Evolutionary conservation across 495 filamentous ascomycete species (phyloP).

Genomic region (Cudoniella acicularis): DNA sequence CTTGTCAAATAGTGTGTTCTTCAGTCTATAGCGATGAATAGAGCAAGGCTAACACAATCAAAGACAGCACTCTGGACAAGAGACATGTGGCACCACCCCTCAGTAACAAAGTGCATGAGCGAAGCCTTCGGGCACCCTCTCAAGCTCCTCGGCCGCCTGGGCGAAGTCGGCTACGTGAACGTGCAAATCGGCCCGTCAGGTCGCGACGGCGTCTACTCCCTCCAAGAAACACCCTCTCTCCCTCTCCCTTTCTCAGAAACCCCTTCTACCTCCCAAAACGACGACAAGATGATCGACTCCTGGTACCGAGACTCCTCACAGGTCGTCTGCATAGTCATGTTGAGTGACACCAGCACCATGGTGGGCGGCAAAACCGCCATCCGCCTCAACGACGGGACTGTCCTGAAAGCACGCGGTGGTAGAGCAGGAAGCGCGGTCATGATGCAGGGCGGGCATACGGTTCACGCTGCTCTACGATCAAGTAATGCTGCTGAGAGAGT

Average conservation of each 20-base stretch:
- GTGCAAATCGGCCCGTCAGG: conserved; percentile 6
- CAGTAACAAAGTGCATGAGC: background rate
- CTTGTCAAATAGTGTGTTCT: background rate
- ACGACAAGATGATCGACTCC: background rate
- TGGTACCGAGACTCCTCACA: conserved; percentile 7
- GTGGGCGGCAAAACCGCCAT: conserved; percentile 11
- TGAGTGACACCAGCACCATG: conserved; percentile 10
- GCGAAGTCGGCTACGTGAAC: conserved; percentile 11
- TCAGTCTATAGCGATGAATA: too few relatives aligned
- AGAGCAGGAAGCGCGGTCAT: conserved; percentile 5
- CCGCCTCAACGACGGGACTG: background rate
- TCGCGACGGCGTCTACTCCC: background rate
- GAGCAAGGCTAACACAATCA: background rate
- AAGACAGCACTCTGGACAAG: conserved; percentile 2
- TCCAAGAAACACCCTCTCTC: background rate
- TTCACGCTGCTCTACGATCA: conserved; percentile 5
- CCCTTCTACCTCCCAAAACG: background rate
- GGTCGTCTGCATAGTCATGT: conserved; percentile 6
- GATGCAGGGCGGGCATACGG: conserved; percentile 5
- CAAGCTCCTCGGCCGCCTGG: background rate
- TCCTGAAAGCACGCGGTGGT: conserved; percentile 4
- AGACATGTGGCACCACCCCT: conserved; percentile 8
- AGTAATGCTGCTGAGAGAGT: conserved; percentile 2
- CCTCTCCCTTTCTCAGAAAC: background rate
- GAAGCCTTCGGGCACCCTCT: conserved; percentile 7